Evolutionary conservation across 2,329 filamentous ascomycete genomes (phyloP), one percentile per base, ranked within the genome.

Genomic region (Arthrobotrys iridis): DNA sequence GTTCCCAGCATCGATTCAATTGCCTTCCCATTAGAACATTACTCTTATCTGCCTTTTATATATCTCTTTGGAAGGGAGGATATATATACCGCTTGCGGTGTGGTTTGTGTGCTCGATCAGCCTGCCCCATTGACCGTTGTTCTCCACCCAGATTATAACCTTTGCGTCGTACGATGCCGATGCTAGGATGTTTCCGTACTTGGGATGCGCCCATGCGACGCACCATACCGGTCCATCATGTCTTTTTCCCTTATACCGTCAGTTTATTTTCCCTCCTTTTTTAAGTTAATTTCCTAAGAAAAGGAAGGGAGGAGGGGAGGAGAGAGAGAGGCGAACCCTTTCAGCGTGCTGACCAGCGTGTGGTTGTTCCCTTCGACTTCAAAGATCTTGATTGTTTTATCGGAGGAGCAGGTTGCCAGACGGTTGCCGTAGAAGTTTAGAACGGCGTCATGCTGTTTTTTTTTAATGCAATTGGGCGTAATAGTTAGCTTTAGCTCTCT

Each of bases 301-400:
- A 26, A 45, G 26, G 35, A 18, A 45, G n/a, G 35, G 1, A 26
- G 26, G 24, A 13, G 40, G 58, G 50, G 37, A 20, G 57, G 35
- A 13, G 28, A 18, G 40, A 20, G 28, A 26, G n/a, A 55, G 18
- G 81, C 85, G 81, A 87, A 96, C 93, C 94, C 94, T 84, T 96
- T 97, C 78, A 99, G 85, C 24, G 95, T 99, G 85, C 98, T 94
- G 33, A 92, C 88, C 79, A 98, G 85, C 77, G 92, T 88, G 84
- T 99, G 94, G 79, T 90, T 88, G 80, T 98, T 93, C 80, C 93
- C 93, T 81, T 98, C 94, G 66, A 99, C 91, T 84, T 99, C 95
- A 82, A 97, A 99, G 82, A 99, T 98, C 86, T 98, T 98, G 86
- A 99, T 96, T 52, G 94, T 98, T 82, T 95, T 93, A 84, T 99